Evolutionary conservation across 1,284 basidiomycete species (phyloP), one percentile per base, ranked within the genome.

Genomic region (Rhodotorula sp.): DNA sequence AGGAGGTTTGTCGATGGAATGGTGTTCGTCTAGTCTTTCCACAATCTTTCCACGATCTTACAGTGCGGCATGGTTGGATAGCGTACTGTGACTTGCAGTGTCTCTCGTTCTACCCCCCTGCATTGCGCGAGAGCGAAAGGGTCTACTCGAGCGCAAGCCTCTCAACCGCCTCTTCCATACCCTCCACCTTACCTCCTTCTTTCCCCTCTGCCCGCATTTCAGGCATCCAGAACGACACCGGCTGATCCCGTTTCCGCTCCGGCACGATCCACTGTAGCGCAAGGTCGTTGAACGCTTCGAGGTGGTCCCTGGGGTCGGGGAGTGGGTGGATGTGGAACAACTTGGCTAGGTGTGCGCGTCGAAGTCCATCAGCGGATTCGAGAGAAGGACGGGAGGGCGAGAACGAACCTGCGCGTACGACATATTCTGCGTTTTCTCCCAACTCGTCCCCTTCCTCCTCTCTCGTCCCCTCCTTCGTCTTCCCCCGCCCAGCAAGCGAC

Each of bases 281-380:
- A 34, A 75, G 62, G 60, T 75, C 73, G 58, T 75, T 75, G 61
- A 75, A 75, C 6, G 68, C 71, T 44, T 75, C 53, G 20, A 73
- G 46, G 63, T 75, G 73, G 4, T 69, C 64, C 22, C 64, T 72
- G 9, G 64, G 60, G 9, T 50, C 44, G 2, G 73, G 73, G 0
- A 74, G 61, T 15, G 65, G 61, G 26, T 60, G 50, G 34, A 65
- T 68, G 22, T 62, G 62, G 59, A 71, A 69, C 34, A 74, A 50
- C 7, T 50, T 48, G 5, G 65, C 72, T 74, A 13, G 40, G 46
- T 22, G 16, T 8, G 56, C 4, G 10, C 30, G 44, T 26, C 3
- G 40, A 30, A 1, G 34, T 34, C 34, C 34, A 22, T 31, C 16
- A 22, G 9, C 4, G 9, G 5, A 15, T 9, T 11, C 8, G 18